phyloP scores from a whole-genome alignment of 164 flowering plant genomes.

The Protea cynaroides region DNA sequence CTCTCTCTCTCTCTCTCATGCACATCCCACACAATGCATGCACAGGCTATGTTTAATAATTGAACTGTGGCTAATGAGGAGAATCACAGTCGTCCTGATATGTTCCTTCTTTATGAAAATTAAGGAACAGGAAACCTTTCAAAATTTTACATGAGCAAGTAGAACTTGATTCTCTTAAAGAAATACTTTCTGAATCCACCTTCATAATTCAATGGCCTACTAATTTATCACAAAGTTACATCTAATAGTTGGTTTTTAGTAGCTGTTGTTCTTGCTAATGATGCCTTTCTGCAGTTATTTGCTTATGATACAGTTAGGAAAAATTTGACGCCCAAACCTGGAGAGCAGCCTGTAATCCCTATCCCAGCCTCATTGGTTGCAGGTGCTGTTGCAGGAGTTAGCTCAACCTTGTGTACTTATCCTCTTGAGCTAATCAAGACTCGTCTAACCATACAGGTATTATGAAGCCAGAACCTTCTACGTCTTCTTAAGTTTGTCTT shows the following conservation, averaged over 20 bases:
- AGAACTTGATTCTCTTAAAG: too few relatives aligned
- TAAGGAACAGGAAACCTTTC: too few relatives aligned
- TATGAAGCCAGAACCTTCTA: neutral
- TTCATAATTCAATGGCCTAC: too few relatives aligned
- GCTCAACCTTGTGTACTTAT: slow-evolving; percentile 80
- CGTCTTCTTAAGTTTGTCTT: neutral
- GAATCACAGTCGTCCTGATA: too few relatives aligned
- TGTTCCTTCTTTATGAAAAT: too few relatives aligned
- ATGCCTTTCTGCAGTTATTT: slow-evolving; percentile 57
- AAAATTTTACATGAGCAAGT: too few relatives aligned
- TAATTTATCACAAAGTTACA: too few relatives aligned
- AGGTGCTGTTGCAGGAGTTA: slow-evolving; percentile 95
- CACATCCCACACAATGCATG: too few relatives aligned
- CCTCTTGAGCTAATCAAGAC: slow-evolving; percentile 95
- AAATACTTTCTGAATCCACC: too few relatives aligned
- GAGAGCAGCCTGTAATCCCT: slow-evolving; percentile 61
- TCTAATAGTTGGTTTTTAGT: neutral
- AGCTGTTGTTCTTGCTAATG: neutral
- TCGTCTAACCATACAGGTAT: slow-evolving; percentile 89
- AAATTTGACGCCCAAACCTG: slow-evolving; percentile 54
- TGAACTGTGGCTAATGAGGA: too few relatives aligned
- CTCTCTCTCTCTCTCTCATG: too few relatives aligned
- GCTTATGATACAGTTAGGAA: slow-evolving; percentile 89
- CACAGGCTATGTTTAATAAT: too few relatives aligned
- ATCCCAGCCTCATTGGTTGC: slow-evolving; percentile 83